Evolutionary conservation across 1,139 yeast species (phyloP), one percentile per base, ranked within the genome.

Genomic region (Lodderomyces margitis): DNA sequence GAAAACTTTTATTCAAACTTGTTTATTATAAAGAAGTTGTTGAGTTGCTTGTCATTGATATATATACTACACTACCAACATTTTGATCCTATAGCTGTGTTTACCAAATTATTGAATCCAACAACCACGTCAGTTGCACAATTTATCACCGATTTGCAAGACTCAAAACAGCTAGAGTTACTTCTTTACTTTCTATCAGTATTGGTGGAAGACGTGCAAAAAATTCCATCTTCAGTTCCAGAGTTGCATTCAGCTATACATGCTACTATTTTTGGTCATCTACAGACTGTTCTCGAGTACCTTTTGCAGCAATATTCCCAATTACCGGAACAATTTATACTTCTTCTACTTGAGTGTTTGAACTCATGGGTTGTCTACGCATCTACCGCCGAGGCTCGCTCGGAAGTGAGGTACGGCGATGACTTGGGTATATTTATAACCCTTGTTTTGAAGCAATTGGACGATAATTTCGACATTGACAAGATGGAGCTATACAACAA

Each of bases 11-110:
- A 41, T 11, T 45, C 39, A 14, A 58, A 57, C 45, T 40, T 55
- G 30, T 50, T 68, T 38, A 59, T 70, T 12, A 53, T 64, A 10
- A 60, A 55, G 40, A 71, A 71, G 48, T 49, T 71, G 21, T 45
- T 71, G 52, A 79, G 87, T 11, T 79, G 82, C 50, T 51, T 82
- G 28, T 73, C 83, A 2, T 57, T 78, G 30, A 52, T 82, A 7
- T 83, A 70, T 55, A 66, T 66, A 21, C 62, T 61, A 24, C 55
- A 69, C 42, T 60, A 58, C 39, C 48, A 49, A 23, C 16, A 37
- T 8, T 52, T 20, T 40, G 49, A 43, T 38, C 50, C 51, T 19
- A 36, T 50, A 2, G 17, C 24, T 19, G n/a, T 21, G 40, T 21
- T 27, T 37, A 14, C 15, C 37, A 11, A 16, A 5, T 6, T 14